Evolutionary conservation across 2,329 filamentous ascomycete genomes (phyloP).

Genomic region (Ophiostoma sp.): DNA sequence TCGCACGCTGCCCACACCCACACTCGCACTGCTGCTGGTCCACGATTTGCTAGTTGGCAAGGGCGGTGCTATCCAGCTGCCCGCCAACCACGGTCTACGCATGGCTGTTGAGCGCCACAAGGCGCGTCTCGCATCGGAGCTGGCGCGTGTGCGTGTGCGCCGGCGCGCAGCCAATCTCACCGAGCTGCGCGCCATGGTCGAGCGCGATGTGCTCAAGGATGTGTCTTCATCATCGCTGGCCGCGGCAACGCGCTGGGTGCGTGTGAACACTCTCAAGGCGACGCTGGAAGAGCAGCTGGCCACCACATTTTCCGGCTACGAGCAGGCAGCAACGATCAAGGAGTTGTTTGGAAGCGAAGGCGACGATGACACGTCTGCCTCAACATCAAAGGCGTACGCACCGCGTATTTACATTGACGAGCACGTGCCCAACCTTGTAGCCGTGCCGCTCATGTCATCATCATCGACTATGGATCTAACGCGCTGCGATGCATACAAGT

Average conservation of each 20-base stretch:
- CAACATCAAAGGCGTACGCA: neutral
- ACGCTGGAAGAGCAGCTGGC: constrained; percentile 66
- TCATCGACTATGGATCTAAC: constrained; percentile 59
- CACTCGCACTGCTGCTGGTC: constrained; percentile 72
- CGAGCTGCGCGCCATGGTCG: constrained; percentile 56
- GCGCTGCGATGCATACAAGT: constrained; percentile 65
- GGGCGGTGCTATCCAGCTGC: constrained; percentile 68
- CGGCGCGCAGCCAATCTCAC: constrained; percentile 64
- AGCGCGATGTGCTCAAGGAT: constrained; percentile 61
- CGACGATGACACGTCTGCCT: neutral
- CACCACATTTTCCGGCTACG: constrained; percentile 65
- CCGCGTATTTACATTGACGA: constrained; percentile 63
- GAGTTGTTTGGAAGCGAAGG: constrained; percentile 45
- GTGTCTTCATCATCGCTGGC: constrained; percentile 51
- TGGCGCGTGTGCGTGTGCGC: constrained; percentile 71
- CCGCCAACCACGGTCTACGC: constrained; percentile 71
- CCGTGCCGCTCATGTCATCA: constrained; percentile 51
- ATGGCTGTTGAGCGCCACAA: constrained; percentile 74
- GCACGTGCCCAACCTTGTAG: constrained; percentile 78
- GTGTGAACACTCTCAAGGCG: constrained; percentile 74
- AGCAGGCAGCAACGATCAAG: constrained; percentile 49
- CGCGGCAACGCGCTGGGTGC: constrained; percentile 81
- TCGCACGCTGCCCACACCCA: constrained; percentile 63
- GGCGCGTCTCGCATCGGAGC: constrained; percentile 71
- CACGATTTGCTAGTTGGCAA: constrained; percentile 79